These are phyloP conservation scores for Limonium bicolor DNA, from an alignment of 148 eudicot genomes.

Conservation along the genomic window DNA sequence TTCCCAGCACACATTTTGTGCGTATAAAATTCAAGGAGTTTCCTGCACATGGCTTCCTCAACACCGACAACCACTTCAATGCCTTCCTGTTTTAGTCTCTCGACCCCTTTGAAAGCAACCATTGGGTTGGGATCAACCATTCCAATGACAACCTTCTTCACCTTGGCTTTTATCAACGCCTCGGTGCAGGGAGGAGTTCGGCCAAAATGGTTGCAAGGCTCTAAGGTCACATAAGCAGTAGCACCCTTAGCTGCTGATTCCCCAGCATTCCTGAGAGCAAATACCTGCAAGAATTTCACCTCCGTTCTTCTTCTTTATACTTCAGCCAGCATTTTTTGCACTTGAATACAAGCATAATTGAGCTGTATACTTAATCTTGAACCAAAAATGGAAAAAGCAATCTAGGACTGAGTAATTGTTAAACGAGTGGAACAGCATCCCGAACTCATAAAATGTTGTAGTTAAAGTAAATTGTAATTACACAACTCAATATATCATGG, in stretches of 20 bases:
- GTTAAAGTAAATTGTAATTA: too few species aligned
- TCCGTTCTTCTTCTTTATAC: too few species aligned
- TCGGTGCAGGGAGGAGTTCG: constrained; percentile 93
- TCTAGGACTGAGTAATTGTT: too few species aligned
- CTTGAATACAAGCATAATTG: too few species aligned
- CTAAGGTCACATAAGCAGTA: constrained; percentile 93
- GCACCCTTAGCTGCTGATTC: constrained; percentile 78
- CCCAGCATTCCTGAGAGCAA: constrained; percentile 89
- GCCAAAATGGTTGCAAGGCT: constrained; percentile 94
- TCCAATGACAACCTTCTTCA: constrained; percentile 81
- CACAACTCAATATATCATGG: too few species aligned
- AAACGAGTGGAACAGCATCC: too few species aligned
- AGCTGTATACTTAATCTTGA: too few species aligned
- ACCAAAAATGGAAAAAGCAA: too few species aligned
- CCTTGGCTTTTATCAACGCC: constrained; percentile 78
- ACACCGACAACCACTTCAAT: constrained; percentile 69
- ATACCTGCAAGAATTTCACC: constrained; percentile 77
- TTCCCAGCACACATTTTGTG: constrained; percentile 69
- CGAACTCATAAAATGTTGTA: too few species aligned
- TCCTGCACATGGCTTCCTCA: constrained; percentile 82
- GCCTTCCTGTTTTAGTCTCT: constrained; percentile 59
- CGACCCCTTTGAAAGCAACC: constrained; percentile 68
- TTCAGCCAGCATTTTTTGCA: too few species aligned
- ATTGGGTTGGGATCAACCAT: constrained; percentile 97
- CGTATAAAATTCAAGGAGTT: constrained; percentile 62